phyloP scores from a whole-genome alignment of 2,329 filamentous ascomycete species.

The Ceratocystis variospora region DNA sequence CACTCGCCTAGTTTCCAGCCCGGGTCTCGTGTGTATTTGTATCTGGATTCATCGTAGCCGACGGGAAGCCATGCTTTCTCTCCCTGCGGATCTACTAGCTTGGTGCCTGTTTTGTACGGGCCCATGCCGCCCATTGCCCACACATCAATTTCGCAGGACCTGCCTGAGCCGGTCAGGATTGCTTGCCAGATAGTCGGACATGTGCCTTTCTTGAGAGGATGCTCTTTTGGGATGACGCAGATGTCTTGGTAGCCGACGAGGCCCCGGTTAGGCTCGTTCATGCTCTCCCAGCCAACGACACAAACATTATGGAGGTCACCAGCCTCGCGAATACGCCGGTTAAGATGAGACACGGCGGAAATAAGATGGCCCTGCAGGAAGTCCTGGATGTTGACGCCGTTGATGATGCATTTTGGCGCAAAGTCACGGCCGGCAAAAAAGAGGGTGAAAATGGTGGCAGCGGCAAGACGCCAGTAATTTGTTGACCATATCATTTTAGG shows the following conservation, averaged over 20 bases:
- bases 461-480: conserved; percentile 79
- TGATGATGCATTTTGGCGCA: conserved; percentile 87
- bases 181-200: conserved; percentile 90
- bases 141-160: conserved; percentile 75
- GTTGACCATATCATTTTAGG: conserved; percentile 99
- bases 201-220: conserved; percentile 83
- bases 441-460: conserved; percentile 81
- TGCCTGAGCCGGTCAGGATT: conserved; percentile 78
- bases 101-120: conserved; percentile 73
- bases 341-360: conserved; percentile 64
- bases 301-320: conserved; percentile 76
- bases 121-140: conserved; percentile 93
- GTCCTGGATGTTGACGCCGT: conserved; percentile 92
- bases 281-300: conserved; percentile 87
- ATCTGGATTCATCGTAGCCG: conserved; percentile 63
- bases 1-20: conserved; percentile 90
- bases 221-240: conserved; percentile 66
- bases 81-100: conserved; percentile 76
- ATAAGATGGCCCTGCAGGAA: conserved; percentile 83
- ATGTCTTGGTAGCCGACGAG: conserved; percentile 74
- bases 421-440: conserved; percentile 88
- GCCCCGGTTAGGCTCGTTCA: conserved; percentile 90
- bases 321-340: conserved; percentile 72
- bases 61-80: conserved; percentile 68
- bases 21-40: conserved; percentile 78